Evolutionary conservation across 2,329 filamentous ascomycete species (phyloP).

Genomic region (Ophiobolus disseminans): DNA sequence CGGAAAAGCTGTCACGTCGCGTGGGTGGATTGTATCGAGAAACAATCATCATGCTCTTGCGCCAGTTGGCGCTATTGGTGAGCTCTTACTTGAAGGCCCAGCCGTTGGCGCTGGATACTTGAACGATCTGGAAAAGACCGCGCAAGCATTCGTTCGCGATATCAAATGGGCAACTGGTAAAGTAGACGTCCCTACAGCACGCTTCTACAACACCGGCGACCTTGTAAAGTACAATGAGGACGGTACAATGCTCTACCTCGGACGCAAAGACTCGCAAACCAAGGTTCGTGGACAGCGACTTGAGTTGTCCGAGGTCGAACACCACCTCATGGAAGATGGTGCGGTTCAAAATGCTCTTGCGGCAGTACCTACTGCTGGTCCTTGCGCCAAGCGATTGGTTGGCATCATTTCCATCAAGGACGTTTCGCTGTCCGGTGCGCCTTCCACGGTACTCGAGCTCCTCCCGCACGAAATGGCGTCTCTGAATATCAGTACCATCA

Average conservation of each 20-base stretch:
- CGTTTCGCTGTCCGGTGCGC: conserved; percentile 10
- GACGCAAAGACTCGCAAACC: conserved; percentile 43
- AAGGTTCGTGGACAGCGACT: conserved; percentile 54
- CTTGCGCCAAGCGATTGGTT: conserved; percentile 42
- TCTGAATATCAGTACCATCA: conserved; percentile 28
- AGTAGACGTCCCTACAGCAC: not conserved
- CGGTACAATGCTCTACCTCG: conserved; percentile 42
- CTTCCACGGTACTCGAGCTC: conserved; percentile 17
- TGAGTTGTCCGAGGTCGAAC: conserved; percentile 56
- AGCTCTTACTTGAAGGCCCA: conserved; percentile 52
- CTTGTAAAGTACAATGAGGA: conserved; percentile 47
- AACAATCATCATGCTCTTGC: conserved; percentile 43
- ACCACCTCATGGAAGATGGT: conserved; percentile 47
- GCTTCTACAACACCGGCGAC: conserved; percentile 48
- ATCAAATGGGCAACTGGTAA: conserved; percentile 27
- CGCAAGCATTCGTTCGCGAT: conserved; percentile 30
- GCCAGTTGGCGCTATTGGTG: conserved; percentile 51
- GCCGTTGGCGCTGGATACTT: conserved; percentile 41
- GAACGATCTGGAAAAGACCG: conserved; percentile 41
- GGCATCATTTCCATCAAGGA: conserved; percentile 36
- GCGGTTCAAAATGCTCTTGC: conserved; percentile 39
- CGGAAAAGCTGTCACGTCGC: conserved; percentile 38
- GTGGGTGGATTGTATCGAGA: conserved; percentile 49
- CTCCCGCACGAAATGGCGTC: conserved; percentile 32
- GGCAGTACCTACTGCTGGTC: conserved; percentile 35